These are phyloP conservation scores for Kokia cookei DNA, from an alignment of 441 rosid species.

Conservation along the genomic window DNA sequence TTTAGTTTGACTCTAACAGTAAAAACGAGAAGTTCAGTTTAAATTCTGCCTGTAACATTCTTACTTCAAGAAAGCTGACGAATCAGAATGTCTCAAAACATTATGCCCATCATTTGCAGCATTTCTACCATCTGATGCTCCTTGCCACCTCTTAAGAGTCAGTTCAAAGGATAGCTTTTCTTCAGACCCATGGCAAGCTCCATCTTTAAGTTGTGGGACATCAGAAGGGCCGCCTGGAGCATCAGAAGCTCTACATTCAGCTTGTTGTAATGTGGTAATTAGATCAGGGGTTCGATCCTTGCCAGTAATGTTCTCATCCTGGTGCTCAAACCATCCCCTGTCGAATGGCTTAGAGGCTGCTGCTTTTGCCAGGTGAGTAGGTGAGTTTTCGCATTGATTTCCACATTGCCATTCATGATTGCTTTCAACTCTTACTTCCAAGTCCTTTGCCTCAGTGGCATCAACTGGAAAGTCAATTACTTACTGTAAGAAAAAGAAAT, in stretches of 20 bases:
- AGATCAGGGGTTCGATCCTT: conserved; percentile 14
- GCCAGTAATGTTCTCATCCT: conserved; percentile 18
- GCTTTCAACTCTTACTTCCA: conserved; percentile 24
- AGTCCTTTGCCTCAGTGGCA: conserved; percentile 24
- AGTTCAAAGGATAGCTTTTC: conserved; percentile 38
- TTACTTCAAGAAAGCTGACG: conserved; percentile 77
- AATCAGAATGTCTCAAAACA: conserved; percentile 55
- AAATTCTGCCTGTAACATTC: conserved; percentile 10
- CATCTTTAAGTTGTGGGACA: conserved; percentile 28
- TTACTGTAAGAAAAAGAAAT: neutral
- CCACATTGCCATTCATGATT: conserved; percentile 21
- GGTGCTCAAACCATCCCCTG: conserved; percentile 16
- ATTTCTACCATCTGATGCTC: conserved; percentile 25
- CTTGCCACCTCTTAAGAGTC: conserved; percentile 37
- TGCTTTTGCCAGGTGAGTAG: conserved; percentile 17
- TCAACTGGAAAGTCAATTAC: conserved; percentile 18
- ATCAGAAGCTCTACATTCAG: conserved; percentile 25
- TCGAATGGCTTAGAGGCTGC: conserved; percentile 23
- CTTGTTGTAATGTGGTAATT: conserved; percentile 12
- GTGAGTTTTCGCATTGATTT: conserved; percentile 14
- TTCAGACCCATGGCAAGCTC: conserved; percentile 23
- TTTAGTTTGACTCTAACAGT: conserved; percentile 1
- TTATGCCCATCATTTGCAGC: conserved; percentile 37
- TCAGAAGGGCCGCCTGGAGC: conserved; percentile 22
- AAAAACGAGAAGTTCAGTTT: conserved; percentile 1